A percentile compares a stretch with the other conserved stretches of the same genome.
phyloP scores from a whole-genome alignment of 2,329 filamentous ascomycete species.

The Talaromyces sp. region DNA sequence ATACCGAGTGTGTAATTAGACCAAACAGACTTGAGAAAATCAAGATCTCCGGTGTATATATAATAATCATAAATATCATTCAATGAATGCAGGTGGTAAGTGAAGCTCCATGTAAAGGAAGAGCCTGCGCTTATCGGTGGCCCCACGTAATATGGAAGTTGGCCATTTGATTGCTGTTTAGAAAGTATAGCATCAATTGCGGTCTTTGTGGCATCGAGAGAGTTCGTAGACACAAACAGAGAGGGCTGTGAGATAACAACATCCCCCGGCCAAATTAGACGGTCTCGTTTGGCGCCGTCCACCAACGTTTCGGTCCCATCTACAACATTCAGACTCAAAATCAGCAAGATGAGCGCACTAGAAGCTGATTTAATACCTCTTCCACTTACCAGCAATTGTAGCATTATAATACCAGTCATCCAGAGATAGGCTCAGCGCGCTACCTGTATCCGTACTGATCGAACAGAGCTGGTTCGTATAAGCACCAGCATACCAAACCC shows the following conservation, averaged over 20 bases:
- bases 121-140: slow-evolving; percentile 10
- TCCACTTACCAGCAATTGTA: not conserved
- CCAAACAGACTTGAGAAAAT: slow-evolving; percentile 40
- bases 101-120: slow-evolving; percentile 37
- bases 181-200: slow-evolving; percentile 46
- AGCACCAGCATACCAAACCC: slow-evolving; percentile 52
- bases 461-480: slow-evolving; percentile 40
- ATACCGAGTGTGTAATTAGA: slow-evolving; percentile 39
- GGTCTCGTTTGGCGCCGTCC: slow-evolving; percentile 38
- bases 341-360: not conserved
- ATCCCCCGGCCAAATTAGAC: slow-evolving; percentile 56
- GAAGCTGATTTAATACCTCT: not conserved
- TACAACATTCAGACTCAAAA: slow-evolving; percentile 7
- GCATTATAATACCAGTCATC: not conserved
- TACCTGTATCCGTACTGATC: slow-evolving; percentile 23
- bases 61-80: slow-evolving; percentile 44
- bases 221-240: slow-evolving; percentile 51
- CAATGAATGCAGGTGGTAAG: slow-evolving; percentile 51
- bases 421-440: not conserved
- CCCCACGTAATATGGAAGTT: slow-evolving; percentile 46
- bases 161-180: slow-evolving; percentile 38
- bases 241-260: slow-evolving; percentile 53
- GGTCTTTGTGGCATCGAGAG: slow-evolving; percentile 47
- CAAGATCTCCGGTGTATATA: slow-evolving; percentile 35
- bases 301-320: slow-evolving; percentile 29